A percentile compares a stretch with the other conserved stretches of the same genome.
Evolutionary conservation across 306 rosid genomes (phyloP).

Genomic region (Phaseolus lunatus): DNA sequence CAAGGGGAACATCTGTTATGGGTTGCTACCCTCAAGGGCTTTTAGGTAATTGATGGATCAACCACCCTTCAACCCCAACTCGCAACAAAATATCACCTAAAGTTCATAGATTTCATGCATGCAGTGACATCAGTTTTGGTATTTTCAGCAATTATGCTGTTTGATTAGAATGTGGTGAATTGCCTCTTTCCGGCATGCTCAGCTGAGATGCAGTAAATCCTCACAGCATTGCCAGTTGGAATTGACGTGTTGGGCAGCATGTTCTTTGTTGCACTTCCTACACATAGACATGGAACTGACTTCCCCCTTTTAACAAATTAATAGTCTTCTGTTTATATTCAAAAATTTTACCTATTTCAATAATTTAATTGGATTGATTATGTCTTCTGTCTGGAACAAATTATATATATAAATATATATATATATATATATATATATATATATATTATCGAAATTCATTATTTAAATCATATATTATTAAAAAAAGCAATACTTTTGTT

Average conservation of each 20-base stretch:
- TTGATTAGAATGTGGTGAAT: constrained; percentile 68
- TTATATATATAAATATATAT: not conserved
- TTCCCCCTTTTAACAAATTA: constrained; percentile 58
- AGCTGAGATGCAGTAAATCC: constrained; percentile 58
- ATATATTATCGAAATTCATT: not conserved
- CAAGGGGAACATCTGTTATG: constrained; percentile 71
- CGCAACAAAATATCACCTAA: constrained; percentile 55
- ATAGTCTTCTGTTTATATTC: not conserved
- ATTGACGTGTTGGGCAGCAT: constrained; percentile 61
- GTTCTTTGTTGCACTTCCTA: constrained; percentile 67
- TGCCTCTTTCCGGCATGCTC: constrained; percentile 73
- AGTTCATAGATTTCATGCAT: constrained; percentile 68
- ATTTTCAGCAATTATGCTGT: constrained; percentile 70
- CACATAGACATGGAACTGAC: constrained; percentile 80
- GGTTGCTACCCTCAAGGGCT: constrained; percentile 57
- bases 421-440: not conserved
- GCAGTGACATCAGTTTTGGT: constrained; percentile 66
- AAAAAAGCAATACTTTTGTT: not conserved
- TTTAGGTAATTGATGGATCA: constrained; percentile 77
- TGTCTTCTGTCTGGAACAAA: not conserved
- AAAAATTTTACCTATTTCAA: constrained; percentile 26
- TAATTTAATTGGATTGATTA: not conserved
- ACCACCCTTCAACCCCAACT: constrained; percentile 47
- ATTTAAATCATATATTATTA: not conserved
- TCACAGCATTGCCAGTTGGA: constrained; percentile 69